Base-by-base conservation (phyloP, 345 rosid genomes). In the Diplotaxis tenuifolia region DNA sequence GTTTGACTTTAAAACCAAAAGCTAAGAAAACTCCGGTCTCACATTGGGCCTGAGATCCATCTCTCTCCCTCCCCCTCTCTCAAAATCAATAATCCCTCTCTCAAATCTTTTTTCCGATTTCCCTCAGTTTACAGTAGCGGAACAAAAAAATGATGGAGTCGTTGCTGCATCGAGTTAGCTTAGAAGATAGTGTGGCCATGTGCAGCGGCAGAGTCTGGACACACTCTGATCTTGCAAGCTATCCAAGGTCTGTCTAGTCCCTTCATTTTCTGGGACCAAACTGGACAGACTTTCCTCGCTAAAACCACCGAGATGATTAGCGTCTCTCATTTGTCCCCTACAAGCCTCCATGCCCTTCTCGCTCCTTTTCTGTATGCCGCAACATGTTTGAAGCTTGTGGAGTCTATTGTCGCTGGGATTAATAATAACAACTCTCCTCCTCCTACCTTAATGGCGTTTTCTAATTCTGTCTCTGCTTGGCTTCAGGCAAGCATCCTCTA, bases 161-260 rank as follows among this genome's bases (percentile, higher is more conserved):
- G 68, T 63, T 71, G 76, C 59, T 15, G 79, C 72, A 82, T 72
- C 83, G 77, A 7, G 22, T 58, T 11, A 75, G 40, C 58, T 75
- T 85, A 28, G 80, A 78, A 28, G 80, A 78, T 25, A 25, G 28
- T 25, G 32, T 2, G 18, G 18, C 31, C 11, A 70, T 70, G 59
- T 60, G 67, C 32, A 60, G 23, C 10, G 60, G 74, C 49, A 60
- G 67, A 70, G 74, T 60, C 7, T 31, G 11, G n/a, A 19, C 15
- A 29, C 47, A 59, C 59, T 62, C 64, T 7, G 58, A 53, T 86
- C 47, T 67, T 88, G 67, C 84, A 85, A 81, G 87, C 90, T 83
- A 49, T 91, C 74, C 97, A 94, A 80, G 98, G 98, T n/a, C 74
- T 94, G 5, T 84, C 98, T 11, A 78, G 84, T 80, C 81, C 89